Conservation (phyloP, 148 eudicot species). For the Rhododendron mucronatum region DNA sequence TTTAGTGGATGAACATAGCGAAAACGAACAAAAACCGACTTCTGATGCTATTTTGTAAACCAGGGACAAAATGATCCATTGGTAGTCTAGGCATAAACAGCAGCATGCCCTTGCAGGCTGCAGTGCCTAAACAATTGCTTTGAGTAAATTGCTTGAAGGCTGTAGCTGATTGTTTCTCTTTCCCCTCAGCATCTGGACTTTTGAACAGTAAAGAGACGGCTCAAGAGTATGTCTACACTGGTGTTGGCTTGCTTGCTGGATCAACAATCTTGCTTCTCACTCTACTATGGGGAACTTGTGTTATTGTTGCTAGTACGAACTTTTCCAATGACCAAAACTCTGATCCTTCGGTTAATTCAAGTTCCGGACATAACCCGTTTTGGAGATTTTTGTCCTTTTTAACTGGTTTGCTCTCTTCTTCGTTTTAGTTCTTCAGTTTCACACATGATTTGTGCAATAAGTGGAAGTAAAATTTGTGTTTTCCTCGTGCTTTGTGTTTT, state of each 20-base stretch:
- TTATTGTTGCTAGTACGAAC: conserved; percentile 11
- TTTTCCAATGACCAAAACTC: neutral
- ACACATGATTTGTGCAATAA: neutral
- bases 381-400: neutral
- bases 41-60: neutral
- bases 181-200: conserved; percentile 24
- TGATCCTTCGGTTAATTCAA: neutral
- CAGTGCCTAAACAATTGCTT: neutral
- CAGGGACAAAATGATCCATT: neutral
- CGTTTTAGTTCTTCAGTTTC: neutral
- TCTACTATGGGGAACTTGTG: conserved; percentile 23
- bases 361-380: neutral
- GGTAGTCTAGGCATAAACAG: neutral
- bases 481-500: neutral
- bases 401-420: conserved; percentile 8
- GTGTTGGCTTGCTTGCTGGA: conserved; percentile 27
- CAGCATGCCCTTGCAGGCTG: neutral
- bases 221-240: conserved; percentile 22
- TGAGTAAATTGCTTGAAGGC: neutral
- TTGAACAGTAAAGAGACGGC: conserved; percentile 16
- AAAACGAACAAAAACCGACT: neutral
- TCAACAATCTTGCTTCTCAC: conserved; percentile 27
- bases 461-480: neutral
- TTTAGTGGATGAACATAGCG: neutral
- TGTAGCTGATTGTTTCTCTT: neutral